These are phyloP conservation scores for Cucumis hystrix DNA, from an alignment of 306 rosid genomes.

Conservation along the genomic window DNA sequence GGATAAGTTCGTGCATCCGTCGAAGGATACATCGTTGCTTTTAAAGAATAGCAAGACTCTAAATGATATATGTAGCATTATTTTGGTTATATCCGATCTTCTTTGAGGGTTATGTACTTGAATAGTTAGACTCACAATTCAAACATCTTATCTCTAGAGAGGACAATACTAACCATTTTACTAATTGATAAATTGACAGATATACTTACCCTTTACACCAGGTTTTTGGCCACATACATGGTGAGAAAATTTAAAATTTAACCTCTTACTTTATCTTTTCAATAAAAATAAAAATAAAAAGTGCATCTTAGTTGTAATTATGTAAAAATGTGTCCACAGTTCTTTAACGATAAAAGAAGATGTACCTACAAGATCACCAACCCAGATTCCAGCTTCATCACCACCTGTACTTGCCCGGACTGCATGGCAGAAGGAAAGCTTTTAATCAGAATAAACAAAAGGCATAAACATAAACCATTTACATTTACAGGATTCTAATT, in stretches of 20 bases:
- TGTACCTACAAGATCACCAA: constrained; percentile 99
- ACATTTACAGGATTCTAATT: background rate
- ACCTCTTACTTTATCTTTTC: too few species aligned
- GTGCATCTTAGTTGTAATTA: too few species aligned
- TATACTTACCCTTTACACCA: too few species aligned
- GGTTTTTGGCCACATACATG: too few species aligned
- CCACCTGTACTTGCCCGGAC: constrained; percentile 99
- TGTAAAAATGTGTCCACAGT: constrained; percentile 4
- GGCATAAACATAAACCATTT: background rate
- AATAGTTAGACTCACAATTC: background rate
- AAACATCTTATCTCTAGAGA: too few species aligned
- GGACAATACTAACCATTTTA: too few species aligned
- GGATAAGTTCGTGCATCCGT: background rate
- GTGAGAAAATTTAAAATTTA: too few species aligned
- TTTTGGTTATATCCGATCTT: too few species aligned
- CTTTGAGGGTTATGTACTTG: background rate
- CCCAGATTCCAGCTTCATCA: constrained; percentile 98
- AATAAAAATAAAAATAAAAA: too few species aligned
- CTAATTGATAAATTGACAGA: too few species aligned
- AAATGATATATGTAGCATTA: too few species aligned
- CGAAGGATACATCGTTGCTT: background rate
- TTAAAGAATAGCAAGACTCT: background rate
- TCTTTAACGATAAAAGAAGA: constrained; percentile 44
- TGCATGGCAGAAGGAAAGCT: constrained; percentile 27
- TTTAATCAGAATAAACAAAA: constrained; percentile 6